A percentile compares a stretch with the other conserved stretches of the same genome.
Conservation (phyloP, 306 rosid species). For the Canavalia gladiata region DNA sequence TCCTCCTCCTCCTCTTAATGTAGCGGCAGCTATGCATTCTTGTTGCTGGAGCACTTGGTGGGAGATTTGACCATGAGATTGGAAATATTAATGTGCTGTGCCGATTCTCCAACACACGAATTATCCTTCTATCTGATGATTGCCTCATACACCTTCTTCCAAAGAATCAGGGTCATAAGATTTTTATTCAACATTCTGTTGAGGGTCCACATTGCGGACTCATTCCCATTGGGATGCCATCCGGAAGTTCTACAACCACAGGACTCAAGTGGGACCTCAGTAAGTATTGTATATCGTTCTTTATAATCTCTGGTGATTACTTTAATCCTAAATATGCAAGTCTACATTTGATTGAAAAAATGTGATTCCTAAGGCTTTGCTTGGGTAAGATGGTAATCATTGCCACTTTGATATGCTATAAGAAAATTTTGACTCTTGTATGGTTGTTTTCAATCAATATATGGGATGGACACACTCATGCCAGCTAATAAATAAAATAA, state of each 20-base stretch:
- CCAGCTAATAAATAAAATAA: slow-evolving; percentile 13
- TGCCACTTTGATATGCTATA: slow-evolving; percentile 5
- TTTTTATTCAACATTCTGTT: slow-evolving; percentile 70
- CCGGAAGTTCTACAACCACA: slow-evolving; percentile 83
- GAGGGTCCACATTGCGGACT: slow-evolving; percentile 99
- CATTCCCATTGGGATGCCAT: slow-evolving; percentile 85
- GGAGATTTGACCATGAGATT: slow-evolving; percentile 96
- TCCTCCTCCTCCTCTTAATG: slow-evolving; percentile 4
- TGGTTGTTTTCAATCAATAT: slow-evolving; percentile 15
- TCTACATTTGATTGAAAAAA: slow-evolving; percentile 5
- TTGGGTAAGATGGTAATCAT: slow-evolving; percentile 3
- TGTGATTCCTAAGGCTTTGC: background rate
- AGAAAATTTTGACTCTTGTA: background rate
- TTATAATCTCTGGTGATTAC: slow-evolving; percentile 12
- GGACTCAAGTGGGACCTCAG: slow-evolving; percentile 96
- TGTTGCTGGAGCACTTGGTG: slow-evolving; percentile 95
- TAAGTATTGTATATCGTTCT: slow-evolving; percentile 60
- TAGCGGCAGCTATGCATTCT: slow-evolving; percentile 79
- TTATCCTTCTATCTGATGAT: slow-evolving; percentile 86
- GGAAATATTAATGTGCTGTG: slow-evolving; percentile 91
- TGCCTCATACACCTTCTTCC: slow-evolving; percentile 92
- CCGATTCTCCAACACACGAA: slow-evolving; percentile 69
- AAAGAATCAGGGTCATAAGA: slow-evolving; percentile 70
- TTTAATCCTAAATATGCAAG: slow-evolving; percentile 18
- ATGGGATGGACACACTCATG: slow-evolving; percentile 18